phyloP scores from a whole-genome alignment of 2,329 filamentous ascomycete genomes.

The Capronia coronata region DNA sequence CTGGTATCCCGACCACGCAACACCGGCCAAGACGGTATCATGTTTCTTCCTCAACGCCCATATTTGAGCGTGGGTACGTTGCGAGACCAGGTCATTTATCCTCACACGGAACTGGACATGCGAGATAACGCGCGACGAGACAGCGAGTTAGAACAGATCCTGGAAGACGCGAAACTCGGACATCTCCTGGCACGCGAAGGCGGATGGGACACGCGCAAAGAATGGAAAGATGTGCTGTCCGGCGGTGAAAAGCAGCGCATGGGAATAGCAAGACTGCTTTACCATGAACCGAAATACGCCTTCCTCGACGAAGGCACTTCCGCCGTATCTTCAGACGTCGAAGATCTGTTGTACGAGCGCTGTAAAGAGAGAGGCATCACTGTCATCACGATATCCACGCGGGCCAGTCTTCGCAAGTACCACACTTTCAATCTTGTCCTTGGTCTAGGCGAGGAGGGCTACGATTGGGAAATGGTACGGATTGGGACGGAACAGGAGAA shows the following conservation, averaged over 20 bases:
- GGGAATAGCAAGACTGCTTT: conserved; percentile 80
- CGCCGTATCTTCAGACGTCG: conserved; percentile 88
- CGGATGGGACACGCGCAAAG: conserved; percentile 92
- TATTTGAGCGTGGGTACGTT: conserved; percentile 89
- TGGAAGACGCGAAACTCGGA: conserved; percentile 77
- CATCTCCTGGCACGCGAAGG: conserved; percentile 90
- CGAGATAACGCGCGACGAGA: conserved; percentile 70
- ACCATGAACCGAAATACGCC: conserved; percentile 90
- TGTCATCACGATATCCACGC: conserved; percentile 89
- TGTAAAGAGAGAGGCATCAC: conserved; percentile 93
- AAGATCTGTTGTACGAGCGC: conserved; percentile 85
- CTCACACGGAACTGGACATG: conserved; percentile 93
- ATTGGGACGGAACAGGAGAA: conserved; percentile 94
- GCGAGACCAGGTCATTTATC: conserved; percentile 96
- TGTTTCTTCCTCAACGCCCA: conserved; percentile 93
- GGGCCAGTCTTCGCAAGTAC: conserved; percentile 90
- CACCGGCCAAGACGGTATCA: conserved; percentile 82
- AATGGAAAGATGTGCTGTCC: conserved; percentile 97
- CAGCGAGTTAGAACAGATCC: conserved; percentile 65
- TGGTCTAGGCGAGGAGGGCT: conserved; percentile 70
- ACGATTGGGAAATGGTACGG: conserved; percentile 84
- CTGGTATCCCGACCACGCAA: conserved; percentile 79
- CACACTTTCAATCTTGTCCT: conserved; percentile 87
- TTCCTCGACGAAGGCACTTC: conserved; percentile 95
- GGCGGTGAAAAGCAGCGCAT: conserved; percentile 97